phyloP scores from a whole-genome alignment of 192 early-diverging fungal genomes.

The Physocladia obscura region DNA sequence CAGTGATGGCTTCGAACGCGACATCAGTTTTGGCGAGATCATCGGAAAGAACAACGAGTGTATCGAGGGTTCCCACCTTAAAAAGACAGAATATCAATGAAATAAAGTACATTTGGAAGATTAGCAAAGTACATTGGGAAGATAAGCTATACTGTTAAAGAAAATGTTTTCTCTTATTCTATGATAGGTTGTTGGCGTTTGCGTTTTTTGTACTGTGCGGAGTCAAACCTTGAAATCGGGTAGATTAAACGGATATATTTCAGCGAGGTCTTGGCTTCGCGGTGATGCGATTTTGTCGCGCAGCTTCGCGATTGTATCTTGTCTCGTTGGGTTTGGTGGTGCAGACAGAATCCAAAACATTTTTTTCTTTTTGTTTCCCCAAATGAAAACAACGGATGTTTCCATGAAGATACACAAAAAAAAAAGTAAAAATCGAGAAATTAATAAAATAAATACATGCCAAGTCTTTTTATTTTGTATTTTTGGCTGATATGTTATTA shows the following conservation, averaged over 20 bases:
- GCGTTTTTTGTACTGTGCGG: not conserved
- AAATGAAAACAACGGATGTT: too few relatives aligned
- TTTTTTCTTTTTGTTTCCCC: too few relatives aligned
- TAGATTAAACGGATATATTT: slow-evolving; percentile 78
- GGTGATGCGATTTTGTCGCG: slow-evolving; percentile 67
- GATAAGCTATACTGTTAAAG: too few relatives aligned
- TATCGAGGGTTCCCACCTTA: slow-evolving; percentile 95
- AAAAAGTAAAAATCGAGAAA: too few relatives aligned
- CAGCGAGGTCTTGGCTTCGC: slow-evolving; percentile 65
- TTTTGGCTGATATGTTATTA: too few relatives aligned
- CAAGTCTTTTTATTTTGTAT: too few relatives aligned
- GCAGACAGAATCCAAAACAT: slow-evolving; percentile 69
- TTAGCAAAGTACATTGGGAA: too few relatives aligned
- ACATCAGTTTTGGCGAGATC: slow-evolving; percentile 87
- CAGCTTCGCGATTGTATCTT: slow-evolving; percentile 65
- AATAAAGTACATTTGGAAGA: too few relatives aligned
- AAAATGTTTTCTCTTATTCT: too few relatives aligned
- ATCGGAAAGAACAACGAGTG: slow-evolving; percentile 89
- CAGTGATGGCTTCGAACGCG: slow-evolving; percentile 67
- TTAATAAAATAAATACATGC: too few relatives aligned
- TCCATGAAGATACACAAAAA: too few relatives aligned
- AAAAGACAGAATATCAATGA: not conserved
- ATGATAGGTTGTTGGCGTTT: not conserved
- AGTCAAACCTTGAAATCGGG: slow-evolving; percentile 85
- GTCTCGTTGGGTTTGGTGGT: slow-evolving; percentile 82